Evolutionary conservation across 2,329 filamentous ascomycete genomes (phyloP).

Genomic region (Stromatinia cepivora): DNA sequence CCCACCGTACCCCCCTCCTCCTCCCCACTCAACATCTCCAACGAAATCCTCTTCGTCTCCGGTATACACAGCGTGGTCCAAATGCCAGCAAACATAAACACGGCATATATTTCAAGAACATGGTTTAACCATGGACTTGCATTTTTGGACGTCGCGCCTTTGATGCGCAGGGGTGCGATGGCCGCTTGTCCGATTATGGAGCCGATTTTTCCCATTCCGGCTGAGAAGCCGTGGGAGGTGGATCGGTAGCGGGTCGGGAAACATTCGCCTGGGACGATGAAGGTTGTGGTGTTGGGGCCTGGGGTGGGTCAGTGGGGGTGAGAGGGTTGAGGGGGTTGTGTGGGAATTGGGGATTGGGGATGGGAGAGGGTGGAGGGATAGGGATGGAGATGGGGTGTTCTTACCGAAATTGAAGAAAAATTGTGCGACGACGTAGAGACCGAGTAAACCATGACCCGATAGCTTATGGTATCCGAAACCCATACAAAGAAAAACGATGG

Average conservation of each 20-base stretch:
- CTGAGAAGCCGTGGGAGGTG: conserved; percentile 42
- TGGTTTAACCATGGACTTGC: conserved; percentile 60
- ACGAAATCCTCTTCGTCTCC: conserved; percentile 72
- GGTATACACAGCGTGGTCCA: conserved; percentile 70
- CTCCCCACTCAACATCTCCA: conserved; percentile 68
- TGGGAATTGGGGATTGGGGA: not conserved
- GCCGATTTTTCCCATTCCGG: conserved; percentile 42
- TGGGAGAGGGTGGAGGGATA: not conserved
- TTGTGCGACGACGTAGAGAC: conserved; percentile 63
- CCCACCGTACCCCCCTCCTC: not conserved
- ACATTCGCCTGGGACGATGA: conserved; percentile 43
- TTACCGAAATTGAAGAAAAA: conserved; percentile 66
- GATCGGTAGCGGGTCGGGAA: conserved; percentile 43
- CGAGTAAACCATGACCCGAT: conserved; percentile 53
- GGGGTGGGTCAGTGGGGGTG: not conserved
- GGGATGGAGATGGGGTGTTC: not conserved
- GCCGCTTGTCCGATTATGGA: conserved; percentile 48
- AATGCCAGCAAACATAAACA: conserved; percentile 76
- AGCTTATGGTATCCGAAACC: conserved; percentile 60
- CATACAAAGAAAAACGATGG: conserved; percentile 61
- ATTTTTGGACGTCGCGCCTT: conserved; percentile 39
- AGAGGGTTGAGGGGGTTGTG: too few species aligned
- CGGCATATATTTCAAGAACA: conserved; percentile 74
- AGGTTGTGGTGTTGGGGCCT: conserved; percentile 42
- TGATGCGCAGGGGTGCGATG: conserved; percentile 54